Percentiles rank a stretch among this genome's conserved stretches.
These are phyloP conservation scores for Aspergillus sojae DNA, from an alignment of 2,329 filamentous ascomycete species.

Conservation along the genomic window DNA sequence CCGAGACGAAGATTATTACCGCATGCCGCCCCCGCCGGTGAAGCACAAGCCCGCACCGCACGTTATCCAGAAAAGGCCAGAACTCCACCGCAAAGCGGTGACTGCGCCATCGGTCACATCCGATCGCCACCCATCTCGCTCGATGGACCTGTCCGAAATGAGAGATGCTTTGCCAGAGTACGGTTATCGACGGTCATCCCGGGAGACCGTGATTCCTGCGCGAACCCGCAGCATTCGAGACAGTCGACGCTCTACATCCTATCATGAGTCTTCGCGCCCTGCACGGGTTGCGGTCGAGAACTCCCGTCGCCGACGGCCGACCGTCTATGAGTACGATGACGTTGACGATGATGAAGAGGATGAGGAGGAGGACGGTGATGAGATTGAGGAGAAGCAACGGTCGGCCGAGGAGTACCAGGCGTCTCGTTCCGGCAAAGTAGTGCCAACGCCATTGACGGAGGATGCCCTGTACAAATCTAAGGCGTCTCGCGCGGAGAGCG, in stretches of 20 bases:
- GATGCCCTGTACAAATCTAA: conserved; percentile 40
- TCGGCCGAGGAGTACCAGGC: conserved; percentile 45
- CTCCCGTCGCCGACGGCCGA: conserved; percentile 36
- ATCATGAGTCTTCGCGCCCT: conserved; percentile 36
- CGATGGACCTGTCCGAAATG: conserved; percentile 40
- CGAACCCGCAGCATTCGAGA: conserved; percentile 37
- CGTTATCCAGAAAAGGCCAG: conserved; percentile 41
- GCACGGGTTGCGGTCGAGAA: conserved; percentile 38
- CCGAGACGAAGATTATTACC: conserved; percentile 45
- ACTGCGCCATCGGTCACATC: conserved; percentile 32
- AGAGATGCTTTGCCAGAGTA: conserved; percentile 35
- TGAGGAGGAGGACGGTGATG: conserved; percentile 21
- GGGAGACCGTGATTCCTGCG: conserved; percentile 36
- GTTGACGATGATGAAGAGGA: conserved; percentile 17
- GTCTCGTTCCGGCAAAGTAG: conserved; percentile 29
- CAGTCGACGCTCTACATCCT: conserved; percentile 31
- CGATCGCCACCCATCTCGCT: conserved; percentile 33
- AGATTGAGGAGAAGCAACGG: conserved; percentile 42
- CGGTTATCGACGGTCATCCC: conserved; percentile 32
- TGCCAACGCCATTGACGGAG: conserved; percentile 33
- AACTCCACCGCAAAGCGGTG: conserved; percentile 34
- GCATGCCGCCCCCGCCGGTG: conserved; percentile 45
- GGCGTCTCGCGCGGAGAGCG: conserved; percentile 35
- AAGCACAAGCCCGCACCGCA: conserved; percentile 33
- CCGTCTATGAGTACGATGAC: conserved; percentile 34